Evolutionary conservation across 805 yeast species (phyloP).

Genomic region (Starmerella kuoi): DNA sequence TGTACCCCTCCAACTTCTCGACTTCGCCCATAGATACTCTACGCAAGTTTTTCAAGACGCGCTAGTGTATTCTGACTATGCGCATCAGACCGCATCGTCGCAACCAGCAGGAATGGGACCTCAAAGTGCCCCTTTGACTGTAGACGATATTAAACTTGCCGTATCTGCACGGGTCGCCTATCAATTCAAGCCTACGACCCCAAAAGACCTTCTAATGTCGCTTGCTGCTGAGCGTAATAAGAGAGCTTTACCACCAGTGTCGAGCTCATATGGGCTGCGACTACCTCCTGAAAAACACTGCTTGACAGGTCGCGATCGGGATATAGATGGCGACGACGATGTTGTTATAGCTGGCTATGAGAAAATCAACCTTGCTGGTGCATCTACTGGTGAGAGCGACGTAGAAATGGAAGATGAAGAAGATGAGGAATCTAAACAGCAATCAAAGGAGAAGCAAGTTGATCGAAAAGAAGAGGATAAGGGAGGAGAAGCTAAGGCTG

Average conservation of each 20-base stretch:
- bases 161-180: conserved; percentile 89
- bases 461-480: conserved; percentile 1
- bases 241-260: conserved; percentile 78
- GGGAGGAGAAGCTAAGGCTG: background rate
- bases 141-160: conserved; percentile 85
- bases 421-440: conserved; percentile 4
- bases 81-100: conserved; percentile 25
- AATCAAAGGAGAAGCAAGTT: background rate
- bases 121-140: conserved; percentile 43
- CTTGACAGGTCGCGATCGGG: conserved; percentile 72
- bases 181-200: conserved; percentile 92
- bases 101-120: conserved; percentile 30
- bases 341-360: conserved; percentile 22
- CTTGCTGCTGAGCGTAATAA: conserved; percentile 86
- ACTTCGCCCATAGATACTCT: conserved; percentile 84
- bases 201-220: conserved; percentile 81
- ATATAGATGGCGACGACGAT: conserved; percentile 39
- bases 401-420: conserved; percentile 10
- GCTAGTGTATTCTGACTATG: conserved; percentile 71
- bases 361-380: conserved; percentile 6
- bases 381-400: background rate
- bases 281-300: conserved; percentile 97
- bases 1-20: conserved; percentile 92
- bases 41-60: conserved; percentile 82
- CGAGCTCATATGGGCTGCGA: conserved; percentile 82